Percentiles rank a stretch among this genome's conserved stretches.
Evolutionary conservation across 1,284 basidiomycete species (phyloP).

Genomic region (Leucoagaricus sp.): DNA sequence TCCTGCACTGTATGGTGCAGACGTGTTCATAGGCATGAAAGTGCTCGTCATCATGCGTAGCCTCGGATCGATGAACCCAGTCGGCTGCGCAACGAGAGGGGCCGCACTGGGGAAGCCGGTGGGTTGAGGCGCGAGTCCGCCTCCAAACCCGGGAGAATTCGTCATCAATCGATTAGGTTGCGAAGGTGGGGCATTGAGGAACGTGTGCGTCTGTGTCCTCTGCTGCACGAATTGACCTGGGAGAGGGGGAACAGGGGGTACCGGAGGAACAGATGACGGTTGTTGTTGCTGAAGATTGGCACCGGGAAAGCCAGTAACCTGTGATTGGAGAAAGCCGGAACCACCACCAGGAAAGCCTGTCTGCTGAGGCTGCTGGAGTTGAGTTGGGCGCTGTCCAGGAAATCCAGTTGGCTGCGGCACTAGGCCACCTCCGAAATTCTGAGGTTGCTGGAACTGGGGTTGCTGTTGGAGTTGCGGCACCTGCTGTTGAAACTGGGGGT

Average conservation of each 20-base stretch:
- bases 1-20: constrained; percentile 60
- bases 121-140: constrained; percentile 51
- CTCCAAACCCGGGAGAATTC: constrained; percentile 44
- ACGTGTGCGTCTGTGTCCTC: constrained; percentile 41
- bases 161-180: constrained; percentile 52
- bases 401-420: constrained; percentile 47
- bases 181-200: constrained; percentile 39
- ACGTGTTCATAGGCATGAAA: constrained; percentile 79
- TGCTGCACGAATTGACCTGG: constrained; percentile 62
- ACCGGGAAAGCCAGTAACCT: constrained; percentile 52
- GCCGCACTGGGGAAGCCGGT: constrained; percentile 55
- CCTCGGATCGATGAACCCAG: constrained; percentile 84
- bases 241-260: constrained; percentile 57
- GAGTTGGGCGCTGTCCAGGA: constrained; percentile 26
- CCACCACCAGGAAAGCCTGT: constrained; percentile 45
- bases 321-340: constrained; percentile 45
- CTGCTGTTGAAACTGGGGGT: constrained; percentile 41
- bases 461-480: constrained; percentile 41
- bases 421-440: constrained; percentile 29
- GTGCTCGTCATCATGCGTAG: constrained; percentile 83
- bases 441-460: constrained; percentile 31
- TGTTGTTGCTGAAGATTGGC: constrained; percentile 46
- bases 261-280: constrained; percentile 32
- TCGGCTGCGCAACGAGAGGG: constrained; percentile 74
- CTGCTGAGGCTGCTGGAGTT: constrained; percentile 41